These are phyloP conservation scores for Ilex aquifolium DNA, from an alignment of 257 asterid genomes.

Conservation along the genomic window DNA sequence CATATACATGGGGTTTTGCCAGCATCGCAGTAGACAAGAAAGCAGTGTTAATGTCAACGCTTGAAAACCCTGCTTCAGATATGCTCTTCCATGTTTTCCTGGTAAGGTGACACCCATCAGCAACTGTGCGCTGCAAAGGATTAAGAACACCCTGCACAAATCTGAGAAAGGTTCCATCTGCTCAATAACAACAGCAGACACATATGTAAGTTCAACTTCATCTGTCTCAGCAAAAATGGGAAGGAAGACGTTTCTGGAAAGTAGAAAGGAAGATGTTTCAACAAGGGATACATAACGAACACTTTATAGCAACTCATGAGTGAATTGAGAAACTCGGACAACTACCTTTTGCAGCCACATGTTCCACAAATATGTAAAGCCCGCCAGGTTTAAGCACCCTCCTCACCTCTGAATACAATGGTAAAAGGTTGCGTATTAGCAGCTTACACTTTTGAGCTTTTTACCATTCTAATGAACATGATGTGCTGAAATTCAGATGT, in stretches of 20 bases:
- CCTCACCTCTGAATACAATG: conserved; percentile 50
- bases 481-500: neutral
- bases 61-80: conserved; percentile 51
- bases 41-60: conserved; percentile 37
- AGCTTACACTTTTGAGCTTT: neutral
- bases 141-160: conserved; percentile 60
- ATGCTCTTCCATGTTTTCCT: conserved; percentile 49
- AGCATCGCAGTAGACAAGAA: conserved; percentile 50
- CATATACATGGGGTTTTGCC: conserved; percentile 65
- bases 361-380: conserved; percentile 67
- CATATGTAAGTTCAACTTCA: neutral
- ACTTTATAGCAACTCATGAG: neutral
- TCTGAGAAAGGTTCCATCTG: conserved; percentile 71
- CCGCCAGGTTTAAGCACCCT: conserved; percentile 97
- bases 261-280: no score
- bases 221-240: neutral
- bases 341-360: conserved; percentile 84
- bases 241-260: conserved; percentile 1
- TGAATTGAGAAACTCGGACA: neutral
- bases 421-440: neutral
- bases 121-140: conserved; percentile 72
- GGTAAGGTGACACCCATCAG: conserved; percentile 80
- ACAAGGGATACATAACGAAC: neutral
- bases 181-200: conserved; percentile 4
- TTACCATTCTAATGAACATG: no score